phyloP scores from a whole-genome alignment of 306 rosid genomes.

The Canavalia ensiformis region DNA sequence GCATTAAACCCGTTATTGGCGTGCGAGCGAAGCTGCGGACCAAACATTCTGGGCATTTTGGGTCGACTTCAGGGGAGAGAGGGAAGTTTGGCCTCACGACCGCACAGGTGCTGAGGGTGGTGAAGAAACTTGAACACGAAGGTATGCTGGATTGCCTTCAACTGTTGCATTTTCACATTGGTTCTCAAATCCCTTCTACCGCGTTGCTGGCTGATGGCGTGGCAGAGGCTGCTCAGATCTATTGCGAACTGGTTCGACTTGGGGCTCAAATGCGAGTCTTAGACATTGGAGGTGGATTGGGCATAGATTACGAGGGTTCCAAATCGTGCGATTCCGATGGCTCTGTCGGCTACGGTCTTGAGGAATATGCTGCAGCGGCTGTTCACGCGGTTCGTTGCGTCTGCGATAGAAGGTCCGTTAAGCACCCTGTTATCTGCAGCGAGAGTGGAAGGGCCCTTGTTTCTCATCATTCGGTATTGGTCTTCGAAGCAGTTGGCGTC shows the following conservation, averaged over 20 bases:
- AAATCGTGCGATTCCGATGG: conserved; percentile 74
- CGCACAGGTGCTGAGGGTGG: conserved; percentile 72
- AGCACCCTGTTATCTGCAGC: conserved; percentile 81
- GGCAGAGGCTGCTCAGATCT: conserved; percentile 88
- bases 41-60: conserved; percentile 89
- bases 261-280: conserved; percentile 84
- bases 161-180: conserved; percentile 89
- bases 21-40: conserved; percentile 86
- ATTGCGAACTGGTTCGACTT: conserved; percentile 85
- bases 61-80: conserved; percentile 88
- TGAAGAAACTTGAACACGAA: conserved; percentile 68
- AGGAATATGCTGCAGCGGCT: conserved; percentile 83
- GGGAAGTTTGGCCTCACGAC: conserved; percentile 91
- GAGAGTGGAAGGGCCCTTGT: conserved; percentile 92
- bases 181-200: conserved; percentile 86
- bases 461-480: conserved; percentile 83
- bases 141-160: conserved; percentile 88
- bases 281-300: conserved; percentile 93
- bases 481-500: conserved; percentile 76
- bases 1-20: conserved; percentile 79
- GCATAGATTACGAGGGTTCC: conserved; percentile 89
- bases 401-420: conserved; percentile 69
- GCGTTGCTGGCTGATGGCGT: conserved; percentile 76
- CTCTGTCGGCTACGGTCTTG: conserved; percentile 74
- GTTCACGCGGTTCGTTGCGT: conserved; percentile 66